Evolutionary conservation across 2,329 filamentous ascomycete genomes (phyloP).

Genomic region (Penicillium sp.): DNA sequence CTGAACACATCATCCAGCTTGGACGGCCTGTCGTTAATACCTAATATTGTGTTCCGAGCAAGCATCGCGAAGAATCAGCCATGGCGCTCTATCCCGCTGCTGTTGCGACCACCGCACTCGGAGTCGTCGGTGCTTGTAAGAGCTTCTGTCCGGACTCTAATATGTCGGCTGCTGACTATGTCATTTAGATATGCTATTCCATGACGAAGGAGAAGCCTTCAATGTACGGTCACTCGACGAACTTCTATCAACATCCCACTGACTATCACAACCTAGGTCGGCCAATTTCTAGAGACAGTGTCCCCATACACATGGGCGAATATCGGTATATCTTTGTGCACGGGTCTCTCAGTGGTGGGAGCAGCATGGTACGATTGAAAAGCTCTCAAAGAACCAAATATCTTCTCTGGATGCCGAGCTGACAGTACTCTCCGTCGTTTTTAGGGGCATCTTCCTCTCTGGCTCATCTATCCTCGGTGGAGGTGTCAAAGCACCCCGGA

Average conservation of each 20-base stretch:
- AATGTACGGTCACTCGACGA: constrained; percentile 60
- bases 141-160: not conserved
- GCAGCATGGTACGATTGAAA: constrained; percentile 74
- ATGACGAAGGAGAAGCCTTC: constrained; percentile 91
- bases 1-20: not conserved
- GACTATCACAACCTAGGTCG: constrained; percentile 57
- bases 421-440: not conserved
- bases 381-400: not conserved
- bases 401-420: constrained; percentile 3
- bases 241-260: not conserved
- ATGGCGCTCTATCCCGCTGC: constrained; percentile 77
- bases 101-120: constrained; percentile 63
- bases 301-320: constrained; percentile 93
- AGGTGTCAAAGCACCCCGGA: constrained; percentile 92
- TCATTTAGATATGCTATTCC: constrained; percentile 89
- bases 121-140: constrained; percentile 76
- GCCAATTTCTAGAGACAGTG: constrained; percentile 87
- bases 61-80: constrained; percentile 18
- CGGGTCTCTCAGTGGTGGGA: constrained; percentile 91
- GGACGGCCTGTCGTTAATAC: not conserved
- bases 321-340: constrained; percentile 87
- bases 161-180: constrained; percentile 17
- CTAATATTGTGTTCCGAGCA: not conserved
- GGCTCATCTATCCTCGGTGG: constrained; percentile 96
- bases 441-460: constrained; percentile 97